Conservation (phyloP, 257 asterid genomes). For the Pogostemon cablin region DNA sequence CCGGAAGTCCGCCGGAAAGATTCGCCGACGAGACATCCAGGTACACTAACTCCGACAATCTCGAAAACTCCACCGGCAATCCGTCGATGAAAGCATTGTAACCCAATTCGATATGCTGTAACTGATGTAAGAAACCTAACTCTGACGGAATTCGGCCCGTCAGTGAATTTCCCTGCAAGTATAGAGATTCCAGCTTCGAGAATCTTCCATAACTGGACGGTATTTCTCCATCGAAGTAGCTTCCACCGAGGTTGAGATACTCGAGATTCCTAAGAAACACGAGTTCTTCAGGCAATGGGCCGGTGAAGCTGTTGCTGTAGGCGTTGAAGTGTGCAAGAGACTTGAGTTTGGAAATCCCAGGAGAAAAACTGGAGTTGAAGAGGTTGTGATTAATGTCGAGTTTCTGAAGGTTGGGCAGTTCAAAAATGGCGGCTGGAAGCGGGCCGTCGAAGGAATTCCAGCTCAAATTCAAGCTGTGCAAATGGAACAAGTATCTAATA, state of each 20-base stretch:
- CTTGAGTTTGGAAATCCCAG: constrained; percentile 59
- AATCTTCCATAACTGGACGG: constrained; percentile 63
- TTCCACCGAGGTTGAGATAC: constrained; percentile 83
- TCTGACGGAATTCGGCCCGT: constrained; percentile 65
- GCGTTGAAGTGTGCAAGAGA: constrained; percentile 58
- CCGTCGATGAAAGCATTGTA: constrained; percentile 58
- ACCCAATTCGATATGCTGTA: constrained; percentile 75
- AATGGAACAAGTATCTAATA: constrained; percentile 47
- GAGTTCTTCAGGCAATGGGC: constrained; percentile 68
- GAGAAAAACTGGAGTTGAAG: constrained; percentile 69
- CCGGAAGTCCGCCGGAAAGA: constrained; percentile 69
- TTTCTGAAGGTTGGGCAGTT: constrained; percentile 51
- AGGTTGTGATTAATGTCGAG: constrained; percentile 73
- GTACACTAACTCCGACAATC: constrained; percentile 48
- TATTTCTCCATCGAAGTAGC: constrained; percentile 72
- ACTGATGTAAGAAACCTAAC: constrained; percentile 49
- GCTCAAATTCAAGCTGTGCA: constrained; percentile 74
- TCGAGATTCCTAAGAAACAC: constrained; percentile 57
- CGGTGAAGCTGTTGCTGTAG: constrained; percentile 74
- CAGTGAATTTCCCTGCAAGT: constrained; percentile 70
- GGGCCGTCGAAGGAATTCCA: constrained; percentile 66
- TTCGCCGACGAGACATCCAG: constrained; percentile 72
- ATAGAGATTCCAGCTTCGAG: constrained; percentile 46
- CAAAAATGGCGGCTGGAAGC: constrained; percentile 54
- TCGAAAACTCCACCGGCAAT: constrained; percentile 54